Evolutionary conservation across 768 basidiomycete species (phyloP).

Genomic region (Suillus decipiens): DNA sequence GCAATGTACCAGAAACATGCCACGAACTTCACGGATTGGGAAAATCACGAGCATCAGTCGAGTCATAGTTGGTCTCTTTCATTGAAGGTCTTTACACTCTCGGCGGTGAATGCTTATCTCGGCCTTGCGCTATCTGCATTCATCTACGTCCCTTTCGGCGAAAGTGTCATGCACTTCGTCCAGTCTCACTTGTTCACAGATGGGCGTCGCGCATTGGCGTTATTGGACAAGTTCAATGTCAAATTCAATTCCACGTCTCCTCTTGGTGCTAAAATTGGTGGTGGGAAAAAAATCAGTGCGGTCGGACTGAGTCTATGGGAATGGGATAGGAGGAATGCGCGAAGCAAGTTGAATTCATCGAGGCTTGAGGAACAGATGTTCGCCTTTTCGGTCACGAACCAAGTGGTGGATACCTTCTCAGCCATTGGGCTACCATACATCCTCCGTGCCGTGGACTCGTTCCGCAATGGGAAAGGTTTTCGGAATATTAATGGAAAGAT

Average conservation of each 20-base stretch:
- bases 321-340: constrained; percentile 48
- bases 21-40: constrained; percentile 76
- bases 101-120: constrained; percentile 87
- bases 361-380: constrained; percentile 91
- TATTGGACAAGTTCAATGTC: constrained; percentile 26
- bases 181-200: constrained; percentile 33
- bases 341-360: constrained; percentile 61
- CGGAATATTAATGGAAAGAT: constrained; percentile 24
- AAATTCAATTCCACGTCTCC: constrained; percentile 29
- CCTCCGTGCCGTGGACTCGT: constrained; percentile 55
- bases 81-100: constrained; percentile 87
- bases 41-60: constrained; percentile 86
- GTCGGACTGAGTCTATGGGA: constrained; percentile 45
- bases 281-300: constrained; percentile 17
- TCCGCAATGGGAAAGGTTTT: constrained; percentile 47
- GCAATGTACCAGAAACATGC: constrained; percentile 72
- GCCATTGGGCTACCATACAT: constrained; percentile 85
- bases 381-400: constrained; percentile 88
- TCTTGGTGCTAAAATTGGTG: constrained; percentile 28
- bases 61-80: constrained; percentile 79
- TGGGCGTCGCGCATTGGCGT: constrained; percentile 16
- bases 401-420: constrained; percentile 72
- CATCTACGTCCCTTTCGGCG: constrained; percentile 93
- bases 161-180: constrained; percentile 69
- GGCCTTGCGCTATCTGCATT: constrained; percentile 93